phyloP scores from a whole-genome alignment of 2,329 filamentous ascomycete species.

The Neonectria coccinea region DNA sequence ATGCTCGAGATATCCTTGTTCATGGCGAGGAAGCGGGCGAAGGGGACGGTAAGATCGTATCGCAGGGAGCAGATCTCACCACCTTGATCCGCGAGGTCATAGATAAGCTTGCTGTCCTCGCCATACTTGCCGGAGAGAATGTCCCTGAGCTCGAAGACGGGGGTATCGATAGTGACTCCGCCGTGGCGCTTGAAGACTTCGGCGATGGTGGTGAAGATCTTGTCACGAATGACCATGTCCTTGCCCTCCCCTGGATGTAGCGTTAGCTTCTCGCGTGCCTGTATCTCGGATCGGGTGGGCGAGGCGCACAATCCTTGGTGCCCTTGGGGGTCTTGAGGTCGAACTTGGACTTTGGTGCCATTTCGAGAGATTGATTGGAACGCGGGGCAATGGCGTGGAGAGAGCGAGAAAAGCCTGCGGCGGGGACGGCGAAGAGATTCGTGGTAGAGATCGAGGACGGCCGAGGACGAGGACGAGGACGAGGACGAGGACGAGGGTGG shows the following conservation, averaged over 20 bases:
- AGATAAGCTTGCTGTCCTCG: constrained; percentile 92
- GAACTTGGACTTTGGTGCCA: constrained; percentile 49
- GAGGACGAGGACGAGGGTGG: constrained; percentile 14
- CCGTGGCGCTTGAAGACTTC: constrained; percentile 87
- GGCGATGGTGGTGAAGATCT: constrained; percentile 81
- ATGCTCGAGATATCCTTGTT: constrained; percentile 84
- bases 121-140: constrained; percentile 92
- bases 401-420: constrained; percentile 39
- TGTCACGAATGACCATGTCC: constrained; percentile 83
- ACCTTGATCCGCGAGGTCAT: constrained; percentile 87
- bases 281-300: neutral
- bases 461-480: constrained; percentile 17
- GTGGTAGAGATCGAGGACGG: constrained; percentile 18
- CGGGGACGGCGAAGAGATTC: constrained; percentile 35
- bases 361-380: constrained; percentile 36
- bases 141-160: constrained; percentile 87
- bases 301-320: constrained; percentile 78
- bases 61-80: constrained; percentile 80
- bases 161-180: constrained; percentile 82
- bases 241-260: constrained; percentile 68
- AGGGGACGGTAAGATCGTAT: constrained; percentile 90
- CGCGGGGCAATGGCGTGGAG: constrained; percentile 45
- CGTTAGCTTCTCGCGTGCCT: constrained; percentile 28
- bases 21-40: constrained; percentile 94
- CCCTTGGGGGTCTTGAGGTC: constrained; percentile 89